These are phyloP conservation scores for Mrakia blollopis DNA, from an alignment of 768 basidiomycete species.

Conservation along the genomic window DNA sequence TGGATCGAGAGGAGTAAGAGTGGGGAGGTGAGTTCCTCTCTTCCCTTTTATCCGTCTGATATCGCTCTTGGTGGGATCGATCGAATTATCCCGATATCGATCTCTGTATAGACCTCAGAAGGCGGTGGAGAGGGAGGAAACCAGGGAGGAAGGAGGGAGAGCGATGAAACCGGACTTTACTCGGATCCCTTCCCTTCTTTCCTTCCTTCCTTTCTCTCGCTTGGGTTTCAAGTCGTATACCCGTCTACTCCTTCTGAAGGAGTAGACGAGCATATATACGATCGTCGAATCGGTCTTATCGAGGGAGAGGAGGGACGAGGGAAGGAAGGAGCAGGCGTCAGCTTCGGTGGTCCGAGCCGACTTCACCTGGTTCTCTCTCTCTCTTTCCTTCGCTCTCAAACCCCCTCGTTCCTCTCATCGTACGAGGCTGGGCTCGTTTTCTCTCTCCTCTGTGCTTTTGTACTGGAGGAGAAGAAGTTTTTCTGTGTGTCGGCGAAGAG, in stretches of 20 bases:
- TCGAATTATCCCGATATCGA: not conserved
- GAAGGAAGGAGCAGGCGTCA: not conserved
- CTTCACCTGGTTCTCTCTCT: not conserved
- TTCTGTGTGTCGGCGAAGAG: too few relatives aligned
- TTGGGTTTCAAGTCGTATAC: not conserved
- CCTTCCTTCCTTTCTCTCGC: slow-evolving; percentile 8
- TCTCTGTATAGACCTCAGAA: not conserved
- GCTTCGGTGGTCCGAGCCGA: not conserved
- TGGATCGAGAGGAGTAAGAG: slow-evolving; percentile 64
- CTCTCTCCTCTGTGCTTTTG: too few relatives aligned
- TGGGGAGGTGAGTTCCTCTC: slow-evolving; percentile 61
- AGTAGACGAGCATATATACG: not conserved
- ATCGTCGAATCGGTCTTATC: not conserved
- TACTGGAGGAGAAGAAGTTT: too few relatives aligned
- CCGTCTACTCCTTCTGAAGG: too few relatives aligned
- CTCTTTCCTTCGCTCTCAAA: too few relatives aligned
- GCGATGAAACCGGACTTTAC: slow-evolving; percentile 3
- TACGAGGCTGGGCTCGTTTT: too few relatives aligned
- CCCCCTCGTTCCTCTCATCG: too few relatives aligned
- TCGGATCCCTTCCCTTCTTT: slow-evolving; percentile 10
- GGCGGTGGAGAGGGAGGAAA: not conserved
- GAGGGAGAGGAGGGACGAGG: not conserved
- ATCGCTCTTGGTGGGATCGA: not conserved
- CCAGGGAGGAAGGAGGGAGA: not conserved
- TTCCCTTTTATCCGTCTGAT: not conserved